These are phyloP conservation scores for Pseudotsuga menziesii DNA, from an alignment of 75 land plant genomes.

Conservation along the genomic window DNA sequence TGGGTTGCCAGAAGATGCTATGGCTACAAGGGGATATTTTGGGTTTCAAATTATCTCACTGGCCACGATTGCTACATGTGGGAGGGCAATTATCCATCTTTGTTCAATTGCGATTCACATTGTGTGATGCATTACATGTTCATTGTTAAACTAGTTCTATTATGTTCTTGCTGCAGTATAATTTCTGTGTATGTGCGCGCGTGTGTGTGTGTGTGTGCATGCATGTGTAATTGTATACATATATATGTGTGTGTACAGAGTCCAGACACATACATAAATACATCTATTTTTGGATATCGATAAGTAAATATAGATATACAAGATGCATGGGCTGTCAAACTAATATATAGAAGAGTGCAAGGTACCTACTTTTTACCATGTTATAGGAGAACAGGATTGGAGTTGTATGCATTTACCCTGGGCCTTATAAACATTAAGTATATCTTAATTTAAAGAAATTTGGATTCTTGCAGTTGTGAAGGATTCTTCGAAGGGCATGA, in stretches of 20 bases:
- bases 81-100: too few species aligned
- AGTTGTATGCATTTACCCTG: constrained; percentile 6
- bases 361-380: neutral
- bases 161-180: neutral
- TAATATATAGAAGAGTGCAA: neutral
- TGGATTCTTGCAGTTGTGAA: constrained; percentile 48
- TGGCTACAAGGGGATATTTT: neutral
- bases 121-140: neutral
- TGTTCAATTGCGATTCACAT: neutral
- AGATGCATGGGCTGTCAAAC: neutral
- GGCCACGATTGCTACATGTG: neutral
- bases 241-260: too few species aligned
- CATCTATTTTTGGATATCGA: too few species aligned
- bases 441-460: neutral
- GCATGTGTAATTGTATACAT: too few species aligned
- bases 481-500: constrained; percentile 57
- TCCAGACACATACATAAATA: too few species aligned
- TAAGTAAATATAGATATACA: too few species aligned
- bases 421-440: neutral
- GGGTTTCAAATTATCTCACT: too few species aligned
- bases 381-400: neutral
- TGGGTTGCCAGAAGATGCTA: neutral
- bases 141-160: neutral
- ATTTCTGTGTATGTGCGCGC: neutral
- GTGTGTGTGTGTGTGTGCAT: too few species aligned